These are phyloP conservation scores for Microdochium nivale DNA, from an alignment of 2,329 filamentous ascomycete species.

Conservation along the genomic window DNA sequence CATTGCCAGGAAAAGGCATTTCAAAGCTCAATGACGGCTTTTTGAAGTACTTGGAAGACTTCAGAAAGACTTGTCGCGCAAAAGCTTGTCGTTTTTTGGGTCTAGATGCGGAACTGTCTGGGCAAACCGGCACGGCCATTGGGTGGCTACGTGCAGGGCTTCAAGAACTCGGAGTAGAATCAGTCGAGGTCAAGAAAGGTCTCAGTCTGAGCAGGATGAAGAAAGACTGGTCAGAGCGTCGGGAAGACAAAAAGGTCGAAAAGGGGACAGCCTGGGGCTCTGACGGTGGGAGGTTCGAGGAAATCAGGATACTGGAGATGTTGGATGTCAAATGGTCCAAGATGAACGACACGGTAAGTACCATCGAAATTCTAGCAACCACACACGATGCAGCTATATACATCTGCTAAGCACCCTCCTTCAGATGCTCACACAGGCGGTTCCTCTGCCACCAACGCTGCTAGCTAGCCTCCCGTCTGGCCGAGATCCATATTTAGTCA, in stretches of 20 bases:
- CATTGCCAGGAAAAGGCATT: slow-evolving; percentile 21
- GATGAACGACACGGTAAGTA: slow-evolving; percentile 78
- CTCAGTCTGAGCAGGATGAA: slow-evolving; percentile 46
- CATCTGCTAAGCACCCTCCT: neutral
- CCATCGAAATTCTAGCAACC: slow-evolving; percentile 4
- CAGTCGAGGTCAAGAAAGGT: slow-evolving; percentile 39
- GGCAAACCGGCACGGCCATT: slow-evolving; percentile 74
- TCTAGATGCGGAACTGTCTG: slow-evolving; percentile 77
- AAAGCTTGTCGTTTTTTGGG: slow-evolving; percentile 87
- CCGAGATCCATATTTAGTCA: slow-evolving; percentile 71
- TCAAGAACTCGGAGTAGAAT: slow-evolving; percentile 61
- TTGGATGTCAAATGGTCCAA: slow-evolving; percentile 83
- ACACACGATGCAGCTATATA: neutral
- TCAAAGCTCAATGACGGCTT: slow-evolving; percentile 57
- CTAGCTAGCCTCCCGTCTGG: slow-evolving; percentile 78
- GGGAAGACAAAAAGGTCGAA: slow-evolving; percentile 72
- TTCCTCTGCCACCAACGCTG: slow-evolving; percentile 65
- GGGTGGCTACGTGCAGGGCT: slow-evolving; percentile 78
- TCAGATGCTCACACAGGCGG: slow-evolving; percentile 69
- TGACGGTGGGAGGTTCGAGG: slow-evolving; percentile 79
- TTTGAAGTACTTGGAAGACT: slow-evolving; percentile 64
- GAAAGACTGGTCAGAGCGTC: slow-evolving; percentile 62
- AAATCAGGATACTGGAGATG: slow-evolving; percentile 78
- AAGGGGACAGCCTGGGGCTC: slow-evolving; percentile 66
- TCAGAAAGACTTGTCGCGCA: slow-evolving; percentile 67